These are phyloP conservation scores for Rhododendron griersonianum DNA, from an alignment of 148 eudicot species.

Conservation along the genomic window DNA sequence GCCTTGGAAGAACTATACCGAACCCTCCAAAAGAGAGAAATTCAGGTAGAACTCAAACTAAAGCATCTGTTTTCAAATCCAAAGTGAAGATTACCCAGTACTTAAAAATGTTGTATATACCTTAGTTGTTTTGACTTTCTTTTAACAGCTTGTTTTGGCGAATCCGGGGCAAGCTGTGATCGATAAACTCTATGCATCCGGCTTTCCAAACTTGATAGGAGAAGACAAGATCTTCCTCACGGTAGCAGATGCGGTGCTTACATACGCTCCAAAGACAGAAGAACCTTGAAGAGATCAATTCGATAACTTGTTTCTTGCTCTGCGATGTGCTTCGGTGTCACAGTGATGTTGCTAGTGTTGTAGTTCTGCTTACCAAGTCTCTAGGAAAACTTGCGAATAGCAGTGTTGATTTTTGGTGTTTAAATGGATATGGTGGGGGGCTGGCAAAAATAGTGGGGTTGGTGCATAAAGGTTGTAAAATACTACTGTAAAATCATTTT, in stretches of 20 bases:
- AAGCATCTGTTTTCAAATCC: not conserved
- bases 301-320: not conserved
- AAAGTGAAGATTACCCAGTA: not conserved
- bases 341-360: not conserved
- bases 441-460: not conserved
- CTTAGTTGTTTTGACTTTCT: not conserved
- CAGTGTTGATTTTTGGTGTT: not conserved
- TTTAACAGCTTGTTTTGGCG: conserved; percentile 47
- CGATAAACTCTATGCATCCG: conserved; percentile 48
- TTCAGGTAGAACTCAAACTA: conserved; percentile 31
- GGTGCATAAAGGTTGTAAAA: too few species aligned
- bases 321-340: not conserved
- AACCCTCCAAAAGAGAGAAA: conserved; percentile 45
- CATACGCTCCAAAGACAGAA: conserved; percentile 22
- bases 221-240: conserved; percentile 60
- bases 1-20: conserved; percentile 55
- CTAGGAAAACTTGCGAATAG: not conserved
- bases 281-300: conserved; percentile 22
- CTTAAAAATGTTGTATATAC: not conserved
- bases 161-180: conserved; percentile 55
- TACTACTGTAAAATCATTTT: too few species aligned
- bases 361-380: not conserved
- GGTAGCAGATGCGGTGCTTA: conserved; percentile 51
- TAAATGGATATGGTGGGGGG: not conserved
- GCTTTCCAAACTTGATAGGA: conserved; percentile 33